A percentile compares a stretch with the other conserved stretches of the same genome.
phyloP scores from a whole-genome alignment of 495 filamentous ascomycete species.

The Xylaria castorea region DNA sequence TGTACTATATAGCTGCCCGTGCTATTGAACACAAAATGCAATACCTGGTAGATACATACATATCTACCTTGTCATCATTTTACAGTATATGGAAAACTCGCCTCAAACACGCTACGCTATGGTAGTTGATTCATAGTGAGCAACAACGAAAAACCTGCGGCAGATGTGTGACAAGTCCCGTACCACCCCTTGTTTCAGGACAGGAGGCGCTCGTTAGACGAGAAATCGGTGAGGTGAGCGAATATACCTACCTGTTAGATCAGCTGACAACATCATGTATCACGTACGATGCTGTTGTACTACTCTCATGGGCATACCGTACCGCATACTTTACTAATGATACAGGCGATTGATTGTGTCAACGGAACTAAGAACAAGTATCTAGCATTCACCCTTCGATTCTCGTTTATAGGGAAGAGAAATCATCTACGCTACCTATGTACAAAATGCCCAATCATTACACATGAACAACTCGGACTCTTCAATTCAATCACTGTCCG shows the following conservation, averaged over 20 bases:
- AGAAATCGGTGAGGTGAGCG: neutral
- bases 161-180: constrained; percentile 18
- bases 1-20: no score
- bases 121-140: neutral
- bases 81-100: neutral
- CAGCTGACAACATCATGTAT: neutral
- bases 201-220: neutral
- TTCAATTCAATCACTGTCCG: constrained; percentile 11
- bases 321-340: neutral
- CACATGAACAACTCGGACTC: neutral
- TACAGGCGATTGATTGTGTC: neutral
- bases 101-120: constrained; percentile 4
- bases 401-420: neutral
- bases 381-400: neutral
- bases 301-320: neutral
- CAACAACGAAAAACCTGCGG: neutral
- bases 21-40: neutral
- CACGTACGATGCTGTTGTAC: neutral
- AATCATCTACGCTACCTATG: neutral
- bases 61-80: neutral
- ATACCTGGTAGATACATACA: no score
- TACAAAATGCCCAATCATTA: constrained; percentile 4
- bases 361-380: neutral
- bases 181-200: constrained; percentile 10
- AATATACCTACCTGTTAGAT: neutral